These are phyloP conservation scores for Lagerstroemia speciosa DNA, from an alignment of 345 rosid genomes.

Conservation along the genomic window DNA sequence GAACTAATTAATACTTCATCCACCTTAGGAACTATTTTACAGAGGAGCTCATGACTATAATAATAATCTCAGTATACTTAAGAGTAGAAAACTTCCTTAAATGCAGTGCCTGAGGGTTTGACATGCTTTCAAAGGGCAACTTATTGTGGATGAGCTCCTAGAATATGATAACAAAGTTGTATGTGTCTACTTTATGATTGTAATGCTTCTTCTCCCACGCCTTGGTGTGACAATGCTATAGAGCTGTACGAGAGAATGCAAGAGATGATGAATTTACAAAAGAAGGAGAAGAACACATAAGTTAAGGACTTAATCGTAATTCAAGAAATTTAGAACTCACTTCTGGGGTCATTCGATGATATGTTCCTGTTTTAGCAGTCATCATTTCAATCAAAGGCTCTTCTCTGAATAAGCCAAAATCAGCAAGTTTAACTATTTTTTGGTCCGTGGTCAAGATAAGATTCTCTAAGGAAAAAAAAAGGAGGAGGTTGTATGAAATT, in stretches of 20 bases:
- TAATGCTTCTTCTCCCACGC: conserved; percentile 98
- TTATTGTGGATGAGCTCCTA: conserved; percentile 96
- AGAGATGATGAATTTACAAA: conserved; percentile 4
- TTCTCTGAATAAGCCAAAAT: conserved; percentile 97
- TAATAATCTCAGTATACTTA: too few relatives aligned
- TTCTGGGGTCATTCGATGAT: conserved; percentile 99
- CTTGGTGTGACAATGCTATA: conserved; percentile 93
- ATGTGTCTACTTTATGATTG: conserved; percentile 90
- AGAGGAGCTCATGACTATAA: background rate
- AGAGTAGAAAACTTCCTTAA: conserved; percentile 43
- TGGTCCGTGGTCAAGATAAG: conserved; percentile 78
- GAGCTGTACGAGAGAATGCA: conserved; percentile 37
- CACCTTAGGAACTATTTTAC: background rate
- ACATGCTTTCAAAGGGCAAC: conserved; percentile 99
- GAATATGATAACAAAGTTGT: conserved; percentile 92
- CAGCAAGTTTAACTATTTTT: conserved; percentile 86
- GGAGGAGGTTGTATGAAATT: background rate
- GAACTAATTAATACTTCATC: background rate
- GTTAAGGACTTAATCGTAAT: conserved; percentile 6
- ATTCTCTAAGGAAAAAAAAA: conserved; percentile 64
- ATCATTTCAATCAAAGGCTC: conserved; percentile 98
- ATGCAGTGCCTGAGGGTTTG: conserved; percentile 97
- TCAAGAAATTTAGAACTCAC: conserved; percentile 16
- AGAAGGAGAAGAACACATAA: background rate
- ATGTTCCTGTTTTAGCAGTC: conserved; percentile 99